Base-by-base conservation (phyloP, 768 basidiomycete genomes). In the Boletus huronensis region DNA sequence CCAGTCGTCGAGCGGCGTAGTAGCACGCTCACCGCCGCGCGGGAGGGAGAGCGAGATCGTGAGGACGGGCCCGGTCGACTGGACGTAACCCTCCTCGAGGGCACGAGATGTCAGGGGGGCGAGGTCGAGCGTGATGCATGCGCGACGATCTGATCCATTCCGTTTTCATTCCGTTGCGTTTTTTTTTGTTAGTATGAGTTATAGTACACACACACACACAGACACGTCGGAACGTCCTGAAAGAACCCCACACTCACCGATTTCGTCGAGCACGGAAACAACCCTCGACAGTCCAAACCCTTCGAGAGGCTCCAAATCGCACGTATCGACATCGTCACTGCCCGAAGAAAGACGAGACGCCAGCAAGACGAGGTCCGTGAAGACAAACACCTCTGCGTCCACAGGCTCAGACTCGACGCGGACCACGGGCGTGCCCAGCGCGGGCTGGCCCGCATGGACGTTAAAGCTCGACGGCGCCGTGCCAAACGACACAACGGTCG, bases 361-460 rank as follows among this genome's bases (percentile, higher is more conserved):
- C 28, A 91, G 66, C n/a, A 92, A 60, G 45, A 89, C 65, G 31
- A 92, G 53, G 66, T 93, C 90, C 17, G 81, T 81, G 69, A 92
- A 90, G 14, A 88, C 78, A 52, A 82, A 75, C 16, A 68, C 73
- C 45, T 76, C 74, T 9, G 75, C 61, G 17, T 67, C 57, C 39
- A 63, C n/a, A 9, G 60, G 59, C 45, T 58, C 63, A 1, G 63
- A 65, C 55, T 70, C 65, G 54, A 65, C 52, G 11, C 60, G 63
- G 25, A 70, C 63, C 7, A 67, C 41, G 4, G 62, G 69, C 41
- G 52, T 64, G 3, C 23, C 45, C 16, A 51, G 42, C 26, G 3
- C 50, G n/a, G 52, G 57, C 28, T 45, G 56, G 9, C 29, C 42
- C 3, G 23, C 38, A 4, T 54, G 58, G 19, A 69, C 44, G 46